These are phyloP conservation scores for Colletotrichum sp. DNA, from an alignment of 2,329 filamentous ascomycete species.

Conservation along the genomic window DNA sequence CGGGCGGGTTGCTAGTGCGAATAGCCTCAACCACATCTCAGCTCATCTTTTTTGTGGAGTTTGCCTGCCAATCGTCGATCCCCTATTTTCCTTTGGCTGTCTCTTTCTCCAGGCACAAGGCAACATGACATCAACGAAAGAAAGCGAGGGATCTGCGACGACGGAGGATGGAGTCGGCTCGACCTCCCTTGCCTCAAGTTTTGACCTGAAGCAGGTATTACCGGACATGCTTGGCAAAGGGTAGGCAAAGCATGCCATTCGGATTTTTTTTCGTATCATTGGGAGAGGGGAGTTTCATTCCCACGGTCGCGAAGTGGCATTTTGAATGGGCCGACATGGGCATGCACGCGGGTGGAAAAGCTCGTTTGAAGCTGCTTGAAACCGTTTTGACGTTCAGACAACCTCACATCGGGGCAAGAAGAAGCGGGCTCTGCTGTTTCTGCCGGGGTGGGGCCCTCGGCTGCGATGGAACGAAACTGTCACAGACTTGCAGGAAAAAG, in stretches of 20 bases:
- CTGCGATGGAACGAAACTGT: slow-evolving; percentile 10
- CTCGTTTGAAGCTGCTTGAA: slow-evolving; percentile 2
- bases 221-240: background rate
- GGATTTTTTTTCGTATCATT: background rate
- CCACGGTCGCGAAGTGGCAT: background rate
- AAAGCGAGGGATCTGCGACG: slow-evolving; percentile 1
- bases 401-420: slow-evolving; percentile 11
- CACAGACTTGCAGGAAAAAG: background rate
- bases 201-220: background rate
- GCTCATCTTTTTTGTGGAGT: background rate
- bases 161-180: background rate
- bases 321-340: background rate
- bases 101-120: background rate
- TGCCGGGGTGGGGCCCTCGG: slow-evolving; percentile 11
- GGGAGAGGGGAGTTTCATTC: background rate
- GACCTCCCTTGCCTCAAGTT: background rate
- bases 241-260: background rate
- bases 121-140: slow-evolving; percentile 5
- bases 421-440: slow-evolving; percentile 4
- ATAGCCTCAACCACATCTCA: slow-evolving; percentile 5
- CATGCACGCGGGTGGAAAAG: background rate
- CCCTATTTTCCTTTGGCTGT: background rate
- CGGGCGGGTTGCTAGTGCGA: background rate
- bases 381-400: slow-evolving; percentile 16
- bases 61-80: background rate